Conservation (phyloP, 441 rosid genomes). For the Euphorbia corollata region DNA sequence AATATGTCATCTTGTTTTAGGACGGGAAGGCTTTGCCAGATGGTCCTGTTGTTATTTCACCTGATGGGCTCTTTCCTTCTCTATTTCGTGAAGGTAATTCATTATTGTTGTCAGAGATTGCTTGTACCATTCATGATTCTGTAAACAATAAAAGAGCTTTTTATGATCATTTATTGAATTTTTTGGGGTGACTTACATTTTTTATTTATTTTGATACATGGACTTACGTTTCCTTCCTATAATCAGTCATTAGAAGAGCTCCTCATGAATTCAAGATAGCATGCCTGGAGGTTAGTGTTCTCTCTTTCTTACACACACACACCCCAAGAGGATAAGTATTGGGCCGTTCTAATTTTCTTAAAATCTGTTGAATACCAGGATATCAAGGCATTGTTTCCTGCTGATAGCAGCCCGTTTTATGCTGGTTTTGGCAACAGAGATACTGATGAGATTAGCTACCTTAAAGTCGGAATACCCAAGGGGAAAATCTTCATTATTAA, state of each 20-base stretch:
- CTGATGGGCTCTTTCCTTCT: conserved; percentile 96
- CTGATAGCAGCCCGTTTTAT: conserved; percentile 81
- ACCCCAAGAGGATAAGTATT: too few relatives aligned
- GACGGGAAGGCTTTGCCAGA: conserved; percentile 93
- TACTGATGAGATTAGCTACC: conserved; percentile 95
- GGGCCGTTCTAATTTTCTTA: neutral
- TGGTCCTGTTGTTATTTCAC: conserved; percentile 95
- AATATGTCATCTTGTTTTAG: conserved; percentile 29
- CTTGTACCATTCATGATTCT: conserved; percentile 3
- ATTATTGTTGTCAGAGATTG: conserved; percentile 5
- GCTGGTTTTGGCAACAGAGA: conserved; percentile 99
- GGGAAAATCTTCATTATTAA: conserved; percentile 93
- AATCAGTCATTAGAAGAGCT: conserved; percentile 55
- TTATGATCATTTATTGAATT: neutral
- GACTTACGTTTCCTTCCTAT: conserved; percentile 17
- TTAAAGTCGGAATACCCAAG: conserved; percentile 89
- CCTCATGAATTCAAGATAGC: conserved; percentile 99
- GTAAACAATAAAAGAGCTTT: neutral
- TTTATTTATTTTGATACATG: conserved; percentile 8
- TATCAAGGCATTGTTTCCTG: conserved; percentile 76
- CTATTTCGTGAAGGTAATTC: conserved; percentile 75
- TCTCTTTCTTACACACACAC: too few relatives aligned
- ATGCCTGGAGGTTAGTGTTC: conserved; percentile 83
- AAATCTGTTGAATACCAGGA: conserved; percentile 39
- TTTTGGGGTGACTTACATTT: neutral